A percentile compares a stretch with the other conserved stretches of the same genome.
These are phyloP conservation scores for Chytridium lagenaria DNA, from an alignment of 371 early-diverging fungal genomes.

Conservation along the genomic window DNA sequence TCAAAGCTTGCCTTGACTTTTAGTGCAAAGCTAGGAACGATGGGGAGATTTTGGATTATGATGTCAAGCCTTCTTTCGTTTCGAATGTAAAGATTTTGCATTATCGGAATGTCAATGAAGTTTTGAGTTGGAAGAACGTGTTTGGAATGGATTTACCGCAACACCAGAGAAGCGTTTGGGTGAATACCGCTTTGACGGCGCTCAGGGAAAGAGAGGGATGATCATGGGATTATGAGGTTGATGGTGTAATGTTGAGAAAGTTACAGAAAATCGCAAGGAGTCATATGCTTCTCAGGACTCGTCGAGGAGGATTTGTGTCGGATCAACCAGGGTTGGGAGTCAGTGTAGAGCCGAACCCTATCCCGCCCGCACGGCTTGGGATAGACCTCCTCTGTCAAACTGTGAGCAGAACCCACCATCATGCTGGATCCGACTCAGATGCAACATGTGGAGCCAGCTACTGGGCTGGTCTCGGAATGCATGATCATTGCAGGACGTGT, in stretches of 20 bases:
- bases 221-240: neutral
- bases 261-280: constrained; percentile 44
- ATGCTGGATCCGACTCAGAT: constrained; percentile 40
- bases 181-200: constrained; percentile 18
- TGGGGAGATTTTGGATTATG: constrained; percentile 78
- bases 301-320: constrained; percentile 63
- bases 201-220: neutral
- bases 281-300: constrained; percentile 45
- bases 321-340: constrained; percentile 57
- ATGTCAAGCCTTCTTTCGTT: constrained; percentile 74
- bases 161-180: constrained; percentile 49
- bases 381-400: too few species aligned
- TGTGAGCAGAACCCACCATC: constrained; percentile 13
- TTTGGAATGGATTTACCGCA: constrained; percentile 40
- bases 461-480: constrained; percentile 80
- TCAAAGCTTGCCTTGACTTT: constrained; percentile 72
- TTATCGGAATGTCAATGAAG: constrained; percentile 78
- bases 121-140: constrained; percentile 59
- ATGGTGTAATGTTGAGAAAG: constrained; percentile 24
- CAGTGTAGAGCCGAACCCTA: constrained; percentile 58
- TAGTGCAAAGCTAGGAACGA: constrained; percentile 63
- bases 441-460: constrained; percentile 69
- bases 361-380: constrained; percentile 47
- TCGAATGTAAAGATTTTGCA: constrained; percentile 70
- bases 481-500: constrained; percentile 92